These are phyloP conservation scores for Castanea mollissima DNA, from an alignment of 306 rosid genomes.

Conservation along the genomic window DNA sequence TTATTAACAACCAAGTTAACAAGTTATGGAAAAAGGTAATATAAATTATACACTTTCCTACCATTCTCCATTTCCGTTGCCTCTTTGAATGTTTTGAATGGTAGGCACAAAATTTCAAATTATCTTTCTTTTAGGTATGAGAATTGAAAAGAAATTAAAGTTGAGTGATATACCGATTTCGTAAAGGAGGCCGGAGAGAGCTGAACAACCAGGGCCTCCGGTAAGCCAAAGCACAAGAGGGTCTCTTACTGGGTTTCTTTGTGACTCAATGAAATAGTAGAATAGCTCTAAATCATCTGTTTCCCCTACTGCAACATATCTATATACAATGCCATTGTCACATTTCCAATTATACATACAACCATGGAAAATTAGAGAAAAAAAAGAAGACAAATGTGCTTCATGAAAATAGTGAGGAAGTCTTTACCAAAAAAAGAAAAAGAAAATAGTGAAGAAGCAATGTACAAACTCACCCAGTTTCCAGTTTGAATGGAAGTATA, in stretches of 20 bases:
- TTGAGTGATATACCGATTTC: conserved; percentile 27
- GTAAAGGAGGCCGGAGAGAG: conserved; percentile 27
- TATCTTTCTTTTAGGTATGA: neutral
- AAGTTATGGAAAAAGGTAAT: too few species aligned
- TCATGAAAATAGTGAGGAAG: neutral
- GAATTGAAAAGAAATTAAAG: neutral
- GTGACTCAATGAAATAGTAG: conserved; percentile 37
- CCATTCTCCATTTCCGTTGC: too few species aligned
- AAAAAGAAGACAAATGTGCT: neutral
- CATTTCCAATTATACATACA: neutral
- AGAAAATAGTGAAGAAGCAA: neutral
- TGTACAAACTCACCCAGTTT: conserved; percentile 31
- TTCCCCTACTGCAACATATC: conserved; percentile 39
- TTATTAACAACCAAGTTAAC: too few species aligned
- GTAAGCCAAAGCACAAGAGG: conserved; percentile 36
- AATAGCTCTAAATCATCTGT: conserved; percentile 26
- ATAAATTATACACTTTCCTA: too few species aligned
- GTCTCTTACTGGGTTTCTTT: conserved; percentile 29
- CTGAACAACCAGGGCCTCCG: conserved; percentile 47
- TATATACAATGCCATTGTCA: neutral
- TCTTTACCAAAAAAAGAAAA: too few species aligned
- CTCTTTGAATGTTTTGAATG: neutral
- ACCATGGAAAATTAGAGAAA: neutral
- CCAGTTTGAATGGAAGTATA: conserved; percentile 37
- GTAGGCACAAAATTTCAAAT: neutral